Base-by-base conservation (phyloP, 2,329 filamentous ascomycete species). In the Akanthomyces muscarius region DNA sequence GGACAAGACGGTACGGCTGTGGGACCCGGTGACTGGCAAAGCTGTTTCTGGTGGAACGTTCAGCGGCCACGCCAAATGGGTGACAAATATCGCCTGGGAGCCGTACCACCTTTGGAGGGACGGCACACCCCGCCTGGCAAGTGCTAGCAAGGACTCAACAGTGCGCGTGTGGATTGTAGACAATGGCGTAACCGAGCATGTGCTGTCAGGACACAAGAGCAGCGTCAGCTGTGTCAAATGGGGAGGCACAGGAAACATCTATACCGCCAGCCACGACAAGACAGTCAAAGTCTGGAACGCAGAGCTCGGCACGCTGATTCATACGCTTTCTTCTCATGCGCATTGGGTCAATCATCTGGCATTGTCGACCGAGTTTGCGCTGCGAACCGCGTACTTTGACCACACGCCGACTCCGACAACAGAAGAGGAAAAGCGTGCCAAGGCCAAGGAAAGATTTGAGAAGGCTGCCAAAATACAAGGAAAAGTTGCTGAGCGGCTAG, bases 261-360 rank as follows among this genome's bases (percentile, higher is more conserved):
- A 95, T 77, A 92, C 90, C 8, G 86, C 86, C 23, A 96, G 91
- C 41, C 92, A 96, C 73, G 94, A 97, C 78, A 96, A 96, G 80
- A 94, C 89, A 1, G 86, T 98, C 68, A 92, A 94, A 69, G 86
- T 97, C 5, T 99, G 94, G 93, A 88, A 95, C 70, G 86, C 90
- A 0, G 82, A 83, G 45, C 87, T 89, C 66, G 95, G 94, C 36
- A 92, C 88, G 2, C 80, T 97, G 25, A 80, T 92, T 60, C 90
- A 95, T 73, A 93, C 89, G 0, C 80, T 98, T 10, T 86, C 85
- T 23, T 83, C 89, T 1, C 96, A 99, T 73, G 91, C 90, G 0
- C 95, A 98, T 73, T 96, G 94, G 86, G 91, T 99, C 36, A 99
- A 99, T 73, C 92, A 97, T 71, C 84, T 99, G 25, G 92, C 95